Evolutionary conservation across 169 alveolate genomes (phyloP), one percentile per base, ranked within the genome.

Genomic region (Pseudocohnilembus persalinus): DNA sequence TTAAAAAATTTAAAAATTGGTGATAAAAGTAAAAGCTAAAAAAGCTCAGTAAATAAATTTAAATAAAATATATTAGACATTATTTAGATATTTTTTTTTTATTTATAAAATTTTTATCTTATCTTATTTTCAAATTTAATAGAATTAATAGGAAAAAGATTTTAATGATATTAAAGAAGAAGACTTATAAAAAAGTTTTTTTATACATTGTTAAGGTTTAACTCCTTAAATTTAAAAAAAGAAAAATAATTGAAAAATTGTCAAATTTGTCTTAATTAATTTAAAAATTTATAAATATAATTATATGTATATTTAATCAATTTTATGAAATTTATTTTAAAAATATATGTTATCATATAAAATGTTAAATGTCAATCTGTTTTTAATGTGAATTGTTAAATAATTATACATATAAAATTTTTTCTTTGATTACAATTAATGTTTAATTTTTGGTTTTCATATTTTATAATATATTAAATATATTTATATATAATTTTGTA

Each of bases 151-250:
- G 25, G 25, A 64, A 11, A 25, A 25, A 28, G 63, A 75, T 75
- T 1, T 11, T 35, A 6, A 15, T 28, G 64, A 49, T 49, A 28
- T 34, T 35, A 79, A 79, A n/a, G 84, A 79, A 26, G 84, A 79
- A 28, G 84, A 79, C 49, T 79, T 79, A 72, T 34, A 72, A 63
- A 68, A 68, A 29, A 79, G 84, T n/a, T 79, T 79, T 72, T 79
- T 79, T 63, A 79, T 79, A 16, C 76, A 79, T 34, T 79, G 84
- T 25, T 49, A 63, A 64, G 34, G 63, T 49, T 63, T 79, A n/a
- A 49, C 84, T 0, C 84, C 84, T 16, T 35, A 79, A 26, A 79
- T 34, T 49, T 35, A 49, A 79, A 79, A 79, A 72, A 79, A 79
- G 29, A 29, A 75, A 79, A 64, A 28, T 4, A 32, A n/a, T 79